Evolutionary conservation across 2,329 filamentous ascomycete species (phyloP).

Genomic region (Fusarium gaditjirri): DNA sequence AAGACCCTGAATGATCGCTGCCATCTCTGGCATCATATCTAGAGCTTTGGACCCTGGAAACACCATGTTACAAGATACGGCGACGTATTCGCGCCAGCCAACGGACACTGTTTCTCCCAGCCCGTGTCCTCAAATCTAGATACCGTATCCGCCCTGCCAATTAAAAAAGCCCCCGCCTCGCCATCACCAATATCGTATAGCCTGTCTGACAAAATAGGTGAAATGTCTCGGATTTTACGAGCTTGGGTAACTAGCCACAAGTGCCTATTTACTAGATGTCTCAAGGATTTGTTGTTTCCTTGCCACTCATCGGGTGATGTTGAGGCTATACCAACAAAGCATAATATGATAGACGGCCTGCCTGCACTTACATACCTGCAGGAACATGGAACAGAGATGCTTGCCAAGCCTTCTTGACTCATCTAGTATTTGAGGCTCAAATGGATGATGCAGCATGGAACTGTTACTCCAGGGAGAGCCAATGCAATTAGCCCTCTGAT

Average conservation of each 20-base stretch:
- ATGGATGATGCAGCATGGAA: neutral
- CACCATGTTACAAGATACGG: neutral
- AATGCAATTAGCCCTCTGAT: neutral
- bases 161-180: neutral
- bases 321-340: neutral
- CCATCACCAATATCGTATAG: neutral
- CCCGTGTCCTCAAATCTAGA: neutral
- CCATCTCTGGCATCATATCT: neutral
- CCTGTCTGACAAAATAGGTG: neutral
- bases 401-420: neutral
- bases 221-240: slow-evolving; percentile 14
- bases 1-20: neutral
- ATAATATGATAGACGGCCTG: neutral
- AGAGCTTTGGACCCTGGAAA: neutral
- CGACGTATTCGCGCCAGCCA: neutral
- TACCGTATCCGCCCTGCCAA: neutral
- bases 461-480: neutral
- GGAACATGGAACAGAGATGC: neutral
- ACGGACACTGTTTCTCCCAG: neutral
- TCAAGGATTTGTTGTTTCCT: neutral
- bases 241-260: neutral
- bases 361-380: neutral
- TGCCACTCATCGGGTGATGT: neutral
- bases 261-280: neutral
- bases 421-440: neutral